Base-by-base conservation (phyloP, 1,139 yeast genomes). In the Groenewaldozyma sp. region DNA sequence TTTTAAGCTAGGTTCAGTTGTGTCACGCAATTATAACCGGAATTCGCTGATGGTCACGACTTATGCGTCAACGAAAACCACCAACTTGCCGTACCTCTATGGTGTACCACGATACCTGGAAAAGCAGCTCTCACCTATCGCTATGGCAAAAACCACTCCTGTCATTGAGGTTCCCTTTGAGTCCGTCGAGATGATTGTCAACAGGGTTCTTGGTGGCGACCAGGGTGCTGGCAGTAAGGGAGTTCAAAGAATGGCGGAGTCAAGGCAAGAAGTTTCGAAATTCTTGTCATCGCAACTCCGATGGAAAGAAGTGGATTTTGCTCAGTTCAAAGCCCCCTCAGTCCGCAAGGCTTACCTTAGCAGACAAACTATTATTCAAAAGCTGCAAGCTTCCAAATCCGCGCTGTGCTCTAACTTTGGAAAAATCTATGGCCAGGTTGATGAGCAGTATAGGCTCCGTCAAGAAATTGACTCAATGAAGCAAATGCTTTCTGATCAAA, bases 401-500 rank as follows among this genome's bases (percentile, higher is more conserved):
- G 42, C 58, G 34, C 46, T 42, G 22, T 53, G 62, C 35, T 40
- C 35, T 1, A 54, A 70, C 10, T 74, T 84, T 55, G 62, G 63
- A 24, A 47, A 54, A 2, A 76, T 77, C 45, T 82, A 63, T 46
- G 49, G 59, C 2, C 71, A 70, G 33, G 64, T 75, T 24, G 68
- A 73, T 36, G 64, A 70, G 37, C 73, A 71, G 45, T 66, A 68
- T 41, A 46, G 56, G 28, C 57, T 82, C 28, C 67, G 70, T 41
- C 54, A 59, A 14, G 71, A 78, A 46, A 77, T 87, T 17, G 72
- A 65, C 3, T 61, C 68, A 0, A 62, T 87, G 49, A 74, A 78
- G 52, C 68, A 70, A 37, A 63, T 81, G 37, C 72, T 87, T 46
- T 79, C 94, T 0, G 94, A 84, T 47, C 95, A 88, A 51, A 93